A percentile compares a stretch with the other conserved stretches of the same genome.
These are phyloP conservation scores for Glycine tomentella DNA, from an alignment of 306 rosid species.

Conservation along the genomic window DNA sequence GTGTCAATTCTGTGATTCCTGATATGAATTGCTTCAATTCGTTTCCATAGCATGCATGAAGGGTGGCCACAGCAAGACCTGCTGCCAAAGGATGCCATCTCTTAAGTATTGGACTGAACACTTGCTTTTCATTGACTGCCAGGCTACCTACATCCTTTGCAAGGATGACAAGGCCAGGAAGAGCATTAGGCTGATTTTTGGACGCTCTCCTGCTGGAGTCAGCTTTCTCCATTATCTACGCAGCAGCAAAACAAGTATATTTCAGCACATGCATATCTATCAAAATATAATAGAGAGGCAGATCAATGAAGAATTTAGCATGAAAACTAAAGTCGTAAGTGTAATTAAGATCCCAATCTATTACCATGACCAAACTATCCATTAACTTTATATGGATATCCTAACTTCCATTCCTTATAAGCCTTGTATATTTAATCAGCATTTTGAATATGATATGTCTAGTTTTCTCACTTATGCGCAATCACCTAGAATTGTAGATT, in stretches of 20 bases:
- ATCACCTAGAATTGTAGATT: slow-evolving; percentile 9
- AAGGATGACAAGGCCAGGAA: slow-evolving; percentile 89
- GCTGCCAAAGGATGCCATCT: slow-evolving; percentile 98
- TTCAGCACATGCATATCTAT: slow-evolving; percentile 44
- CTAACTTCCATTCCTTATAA: not conserved
- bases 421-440: not conserved
- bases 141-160: slow-evolving; percentile 94
- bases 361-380: slow-evolving; percentile 4
- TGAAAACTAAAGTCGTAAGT: slow-evolving; percentile 1
- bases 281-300: slow-evolving; percentile 7
- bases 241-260: slow-evolving; percentile 42
- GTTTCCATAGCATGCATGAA: slow-evolving; percentile 89
- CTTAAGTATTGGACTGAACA: slow-evolving; percentile 92
- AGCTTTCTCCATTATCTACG: slow-evolving; percentile 94
- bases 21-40: slow-evolving; percentile 91
- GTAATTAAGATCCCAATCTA: slow-evolving; percentile 28
- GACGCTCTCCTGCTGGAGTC: slow-evolving; percentile 98
- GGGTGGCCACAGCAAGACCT: slow-evolving; percentile 97
- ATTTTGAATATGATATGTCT: slow-evolving; percentile 1
- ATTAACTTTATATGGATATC: not conserved
- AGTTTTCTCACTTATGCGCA: slow-evolving; percentile 3
- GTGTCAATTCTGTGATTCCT: slow-evolving; percentile 85
- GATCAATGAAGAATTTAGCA: slow-evolving; percentile 36
- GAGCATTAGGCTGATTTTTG: slow-evolving; percentile 85
- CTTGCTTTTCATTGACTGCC: slow-evolving; percentile 78